Evolutionary conservation across 2,329 filamentous ascomycete genomes (phyloP), one percentile per base, ranked within the genome.

Genomic region (Periconia sp.): DNA sequence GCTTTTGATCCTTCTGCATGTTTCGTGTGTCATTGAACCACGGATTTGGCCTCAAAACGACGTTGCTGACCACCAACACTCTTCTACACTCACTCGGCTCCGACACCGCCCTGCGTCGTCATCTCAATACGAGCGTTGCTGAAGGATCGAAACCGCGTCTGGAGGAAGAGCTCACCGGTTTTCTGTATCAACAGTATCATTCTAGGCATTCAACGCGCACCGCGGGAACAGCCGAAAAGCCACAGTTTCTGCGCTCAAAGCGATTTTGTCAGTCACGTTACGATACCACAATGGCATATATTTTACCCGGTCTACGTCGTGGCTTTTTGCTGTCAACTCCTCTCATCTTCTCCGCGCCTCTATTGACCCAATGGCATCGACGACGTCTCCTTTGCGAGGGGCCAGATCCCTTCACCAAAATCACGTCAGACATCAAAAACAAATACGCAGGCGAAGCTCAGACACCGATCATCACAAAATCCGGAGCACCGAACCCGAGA

Each of bases 401-500:
- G 4, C 52, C 63, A 31, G 46, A 66, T 19, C 59, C 60, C 1
- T 48, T 66, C 10, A 57, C 68, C 0, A 72, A 69, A 52, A 69
- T 74, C 32, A 74, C 67, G 49, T 66, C 66, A 0, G 62, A 63
- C 29, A 41, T 68, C n/a, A 50, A 46, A 3, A 51, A 39, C 35
- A 55, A 66, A 21, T 75, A 75, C 29, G 51, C 69, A 23, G 50
- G 50, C 7, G 69, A 75, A 45, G 71, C 73, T 1, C 59, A 59
- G 42, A 67, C 64, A 11, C 73, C 73, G 0, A 50, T 74, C 2
- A 61, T 63, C 45, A 65, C 65, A 29, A 55, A 66, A 18, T 66
- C 63, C 10, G 73, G 73, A 2, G 57, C 64, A 1, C 49, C 71
- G 17, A 78, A 77, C 46, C 65, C 70, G 1, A 52, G 57, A 10